These are phyloP conservation scores for Talaromyces borbonicus DNA, from an alignment of 495 filamentous ascomycete species.

Conservation along the genomic window DNA sequence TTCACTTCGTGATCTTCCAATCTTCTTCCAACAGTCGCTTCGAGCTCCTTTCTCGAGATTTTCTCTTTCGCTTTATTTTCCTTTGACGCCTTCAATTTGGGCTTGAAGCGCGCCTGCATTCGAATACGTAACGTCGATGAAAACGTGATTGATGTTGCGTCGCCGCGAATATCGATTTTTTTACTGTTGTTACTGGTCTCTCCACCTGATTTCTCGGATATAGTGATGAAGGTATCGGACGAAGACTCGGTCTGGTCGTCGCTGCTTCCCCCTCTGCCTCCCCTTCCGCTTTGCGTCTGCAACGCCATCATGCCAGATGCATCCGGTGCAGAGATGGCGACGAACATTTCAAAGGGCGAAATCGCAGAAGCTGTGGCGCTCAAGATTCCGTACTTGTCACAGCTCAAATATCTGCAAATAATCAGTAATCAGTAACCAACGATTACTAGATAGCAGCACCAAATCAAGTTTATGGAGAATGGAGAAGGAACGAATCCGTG, in stretches of 20 bases:
- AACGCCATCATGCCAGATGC: constrained; percentile 57
- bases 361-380: constrained; percentile 72
- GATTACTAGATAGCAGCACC: not conserved
- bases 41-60: constrained; percentile 79
- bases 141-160: constrained; percentile 60
- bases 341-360: constrained; percentile 70
- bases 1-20: constrained; percentile 81
- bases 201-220: constrained; percentile 21
- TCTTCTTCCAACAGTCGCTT: constrained; percentile 64
- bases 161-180: constrained; percentile 59
- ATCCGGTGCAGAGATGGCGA: constrained; percentile 52
- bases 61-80: constrained; percentile 73
- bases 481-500: constrained; percentile 22
- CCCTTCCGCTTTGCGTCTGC: constrained; percentile 46
- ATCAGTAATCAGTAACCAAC: not conserved
- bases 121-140: constrained; percentile 72
- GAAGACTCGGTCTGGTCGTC: no score
- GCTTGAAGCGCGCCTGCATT: constrained; percentile 94
- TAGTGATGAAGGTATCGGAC: constrained; percentile 42
- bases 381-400: constrained; percentile 74
- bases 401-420: constrained; percentile 54
- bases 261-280: no score
- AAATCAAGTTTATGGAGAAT: not conserved
- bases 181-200: constrained; percentile 8
- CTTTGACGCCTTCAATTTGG: constrained; percentile 62